Conservation (phyloP, 495 filamentous ascomycete species). For the Penicillium chermesinum region DNA sequence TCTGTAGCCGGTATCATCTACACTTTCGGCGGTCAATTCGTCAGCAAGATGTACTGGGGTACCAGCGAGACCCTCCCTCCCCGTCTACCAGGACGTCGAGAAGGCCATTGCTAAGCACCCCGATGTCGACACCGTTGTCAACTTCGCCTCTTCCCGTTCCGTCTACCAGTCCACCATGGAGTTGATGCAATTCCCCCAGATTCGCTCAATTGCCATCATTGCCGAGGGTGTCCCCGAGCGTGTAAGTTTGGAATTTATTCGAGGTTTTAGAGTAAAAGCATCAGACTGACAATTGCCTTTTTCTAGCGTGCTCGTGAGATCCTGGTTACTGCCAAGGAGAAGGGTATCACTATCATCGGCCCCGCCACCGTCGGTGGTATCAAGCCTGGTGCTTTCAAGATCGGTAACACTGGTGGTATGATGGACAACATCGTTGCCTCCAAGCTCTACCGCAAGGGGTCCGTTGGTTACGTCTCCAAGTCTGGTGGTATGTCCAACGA, state of each 20-base stretch:
- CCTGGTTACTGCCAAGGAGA: constrained; percentile 88
- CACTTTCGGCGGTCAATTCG: constrained; percentile 99
- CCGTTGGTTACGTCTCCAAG: constrained; percentile 98
- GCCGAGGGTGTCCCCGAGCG: constrained; percentile 98
- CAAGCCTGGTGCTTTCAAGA: constrained; percentile 99
- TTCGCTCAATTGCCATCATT: constrained; percentile 97
- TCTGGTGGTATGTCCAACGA: constrained; percentile 99
- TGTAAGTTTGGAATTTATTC: constrained; percentile 54
- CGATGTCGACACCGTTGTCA: constrained; percentile 96
- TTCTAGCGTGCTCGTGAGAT: constrained; percentile 90
- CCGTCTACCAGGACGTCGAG: constrained; percentile 90
- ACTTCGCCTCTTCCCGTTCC: constrained; percentile 97
- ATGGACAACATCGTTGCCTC: constrained; percentile 99
- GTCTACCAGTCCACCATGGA: constrained; percentile 98
- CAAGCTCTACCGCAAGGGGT: constrained; percentile 98
- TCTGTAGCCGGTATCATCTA: constrained; percentile 99
- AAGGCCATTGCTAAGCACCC: constrained; percentile 97
- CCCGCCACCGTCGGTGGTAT: constrained; percentile 98
- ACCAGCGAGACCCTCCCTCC: constrained; percentile 98
- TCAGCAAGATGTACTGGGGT: constrained; percentile 99
- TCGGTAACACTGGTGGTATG: constrained; percentile 99
- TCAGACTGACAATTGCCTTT: neutral
- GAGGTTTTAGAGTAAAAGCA: neutral
- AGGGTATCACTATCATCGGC: constrained; percentile 98
- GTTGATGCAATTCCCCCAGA: constrained; percentile 94